Percentiles rank a stretch among this genome's conserved stretches.
Evolutionary conservation across 164 flowering plant genomes (phyloP).

Genomic region (Vitis vinifera): DNA sequence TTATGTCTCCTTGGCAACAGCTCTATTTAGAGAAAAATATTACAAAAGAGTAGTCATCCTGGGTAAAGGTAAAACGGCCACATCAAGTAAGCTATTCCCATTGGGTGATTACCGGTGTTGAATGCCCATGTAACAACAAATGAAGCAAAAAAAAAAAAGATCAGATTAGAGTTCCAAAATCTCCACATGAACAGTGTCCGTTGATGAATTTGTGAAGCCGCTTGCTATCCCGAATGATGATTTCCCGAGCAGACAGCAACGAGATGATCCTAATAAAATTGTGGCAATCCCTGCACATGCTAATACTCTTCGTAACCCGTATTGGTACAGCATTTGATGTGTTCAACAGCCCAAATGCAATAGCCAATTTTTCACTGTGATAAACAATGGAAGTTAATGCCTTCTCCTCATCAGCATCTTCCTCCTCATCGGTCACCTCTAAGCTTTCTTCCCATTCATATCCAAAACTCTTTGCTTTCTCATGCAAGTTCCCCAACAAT

Average conservation of each 20-base stretch:
- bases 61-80: too few species aligned
- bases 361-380: constrained; percentile 85
- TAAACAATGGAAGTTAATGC: constrained; percentile 22
- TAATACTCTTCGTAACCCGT: constrained; percentile 55
- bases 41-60: too few species aligned
- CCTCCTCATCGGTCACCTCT: constrained; percentile 44
- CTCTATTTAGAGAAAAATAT: too few species aligned
- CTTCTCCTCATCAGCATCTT: constrained; percentile 34
- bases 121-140: not conserved
- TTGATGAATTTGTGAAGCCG: constrained; percentile 66
- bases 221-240: constrained; percentile 71
- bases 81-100: too few species aligned
- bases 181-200: constrained; percentile 82
- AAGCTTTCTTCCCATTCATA: constrained; percentile 31
- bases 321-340: constrained; percentile 41
- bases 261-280: constrained; percentile 58
- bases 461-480: constrained; percentile 49
- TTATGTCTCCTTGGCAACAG: too few species aligned
- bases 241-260: constrained; percentile 42
- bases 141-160: not conserved
- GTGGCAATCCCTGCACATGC: constrained; percentile 82
- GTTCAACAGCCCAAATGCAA: constrained; percentile 68
- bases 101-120: too few species aligned
- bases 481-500: constrained; percentile 45
- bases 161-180: constrained; percentile 46